Conservation (phyloP, 2,329 filamentous ascomycete genomes). For the Elsinoe fawcettii region DNA sequence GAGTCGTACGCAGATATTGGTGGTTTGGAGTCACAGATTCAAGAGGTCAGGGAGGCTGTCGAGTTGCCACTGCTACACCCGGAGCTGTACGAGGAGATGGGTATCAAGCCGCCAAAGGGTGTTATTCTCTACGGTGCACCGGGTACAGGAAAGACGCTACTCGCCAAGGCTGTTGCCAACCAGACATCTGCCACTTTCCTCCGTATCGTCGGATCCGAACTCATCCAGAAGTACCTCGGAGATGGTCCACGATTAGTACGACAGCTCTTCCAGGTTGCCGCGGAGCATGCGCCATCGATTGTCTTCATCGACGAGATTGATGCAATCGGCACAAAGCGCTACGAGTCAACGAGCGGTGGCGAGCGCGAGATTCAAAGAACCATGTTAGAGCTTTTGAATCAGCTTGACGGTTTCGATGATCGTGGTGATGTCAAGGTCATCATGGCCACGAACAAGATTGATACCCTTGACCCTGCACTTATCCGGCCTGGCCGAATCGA, state of each 20-base stretch:
- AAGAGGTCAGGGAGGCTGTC: constrained; percentile 95
- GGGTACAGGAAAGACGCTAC: constrained; percentile 89
- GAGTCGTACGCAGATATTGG: constrained; percentile 99
- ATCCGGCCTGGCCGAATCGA: constrained; percentile 98
- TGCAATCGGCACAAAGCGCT: constrained; percentile 96
- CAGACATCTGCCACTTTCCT: constrained; percentile 98
- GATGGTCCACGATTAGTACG: constrained; percentile 91
- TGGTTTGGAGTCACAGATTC: constrained; percentile 88
- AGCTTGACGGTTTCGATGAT: constrained; percentile 97
- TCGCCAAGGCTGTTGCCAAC: constrained; percentile 96
- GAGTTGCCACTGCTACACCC: constrained; percentile 91
- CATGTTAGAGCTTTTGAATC: constrained; percentile 96
- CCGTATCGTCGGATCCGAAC: constrained; percentile 90
- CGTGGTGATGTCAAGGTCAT: constrained; percentile 98
- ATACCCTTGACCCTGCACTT: constrained; percentile 88
- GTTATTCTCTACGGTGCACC: constrained; percentile 97
- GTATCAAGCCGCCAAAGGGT: constrained; percentile 98
- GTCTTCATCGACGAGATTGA: constrained; percentile 99
- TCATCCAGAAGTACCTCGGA: constrained; percentile 98
- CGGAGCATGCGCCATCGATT: constrained; percentile 91
- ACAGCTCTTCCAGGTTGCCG: constrained; percentile 92
- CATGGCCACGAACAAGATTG: constrained; percentile 99
- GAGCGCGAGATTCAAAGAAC: constrained; percentile 97
- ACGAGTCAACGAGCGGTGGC: constrained; percentile 93
- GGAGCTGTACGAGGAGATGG: constrained; percentile 99